A percentile compares a stretch with the other conserved stretches of the same genome.
Evolutionary conservation across 305 asterid species (phyloP).

Genomic region (Fraxinus albicans): DNA sequence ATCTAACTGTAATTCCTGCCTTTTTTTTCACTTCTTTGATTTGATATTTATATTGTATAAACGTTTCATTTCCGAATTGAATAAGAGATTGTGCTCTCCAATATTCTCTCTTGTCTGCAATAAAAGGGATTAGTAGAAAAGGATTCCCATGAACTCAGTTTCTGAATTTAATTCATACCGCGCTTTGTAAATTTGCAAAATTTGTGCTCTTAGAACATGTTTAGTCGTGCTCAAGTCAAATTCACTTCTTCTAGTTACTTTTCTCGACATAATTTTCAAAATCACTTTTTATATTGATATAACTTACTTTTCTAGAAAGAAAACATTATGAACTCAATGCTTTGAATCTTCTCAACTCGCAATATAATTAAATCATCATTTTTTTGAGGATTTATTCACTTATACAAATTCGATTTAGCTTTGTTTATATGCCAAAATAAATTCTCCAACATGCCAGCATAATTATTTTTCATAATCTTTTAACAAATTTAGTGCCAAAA

Average conservation of each 20-base stretch:
- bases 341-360: slow-evolving; percentile 33
- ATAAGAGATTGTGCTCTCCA: too few relatives aligned
- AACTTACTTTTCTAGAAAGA: background rate
- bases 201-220: background rate
- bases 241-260: background rate
- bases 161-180: background rate
- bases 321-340: background rate
- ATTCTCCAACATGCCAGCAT: slow-evolving; percentile 15
- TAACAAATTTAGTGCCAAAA: background rate
- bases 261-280: background rate
- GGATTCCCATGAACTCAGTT: background rate
- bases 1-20: too few relatives aligned
- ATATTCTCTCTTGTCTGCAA: too few relatives aligned
- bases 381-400: slow-evolving; percentile 11
- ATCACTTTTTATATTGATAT: background rate
- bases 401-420: slow-evolving; percentile 19
- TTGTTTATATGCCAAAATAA: slow-evolving; percentile 25
- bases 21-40: too few relatives aligned
- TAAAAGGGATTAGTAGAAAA: background rate
- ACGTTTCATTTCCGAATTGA: too few relatives aligned
- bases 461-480: background rate
- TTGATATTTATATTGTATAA: too few relatives aligned
- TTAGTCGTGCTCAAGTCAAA: background rate
- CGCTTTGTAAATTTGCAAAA: background rate
- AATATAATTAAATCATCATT: slow-evolving; percentile 22